phyloP scores from a whole-genome alignment of 2,329 filamentous ascomycete genomes.

The Colletotrichum echinochloae region DNA sequence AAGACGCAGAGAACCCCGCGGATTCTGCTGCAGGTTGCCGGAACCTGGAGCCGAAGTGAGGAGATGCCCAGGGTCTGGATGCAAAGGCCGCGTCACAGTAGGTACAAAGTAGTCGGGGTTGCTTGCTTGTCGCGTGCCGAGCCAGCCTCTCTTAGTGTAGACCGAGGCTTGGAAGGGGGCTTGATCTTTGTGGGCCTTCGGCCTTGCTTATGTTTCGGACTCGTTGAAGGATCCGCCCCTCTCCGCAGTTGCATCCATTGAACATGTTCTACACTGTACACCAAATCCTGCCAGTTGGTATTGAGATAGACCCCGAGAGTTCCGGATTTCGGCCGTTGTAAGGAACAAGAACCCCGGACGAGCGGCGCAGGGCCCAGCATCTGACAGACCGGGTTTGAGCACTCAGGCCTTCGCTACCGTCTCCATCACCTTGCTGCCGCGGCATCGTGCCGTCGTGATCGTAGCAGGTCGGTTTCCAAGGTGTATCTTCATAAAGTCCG shows the following conservation, averaged over 20 bases:
- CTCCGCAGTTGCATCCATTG: conserved; percentile 12
- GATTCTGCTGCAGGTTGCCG: not conserved
- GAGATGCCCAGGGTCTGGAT: not conserved
- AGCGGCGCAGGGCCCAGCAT: not conserved
- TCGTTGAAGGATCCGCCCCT: not conserved
- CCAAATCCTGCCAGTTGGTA: not conserved
- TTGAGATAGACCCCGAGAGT: not conserved
- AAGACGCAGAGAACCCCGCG: conserved; percentile 11
- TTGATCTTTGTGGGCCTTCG: not conserved
- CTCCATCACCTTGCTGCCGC: not conserved
- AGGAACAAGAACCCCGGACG: not conserved
- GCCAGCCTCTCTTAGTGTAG: conserved; percentile 6
- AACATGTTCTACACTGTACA: not conserved
- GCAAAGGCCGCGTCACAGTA: conserved; percentile 18
- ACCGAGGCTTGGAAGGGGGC: not conserved
- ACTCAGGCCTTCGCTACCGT: not conserved
- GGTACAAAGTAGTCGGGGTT: not conserved
- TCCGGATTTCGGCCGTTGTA: not conserved
- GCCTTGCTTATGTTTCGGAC: not conserved
- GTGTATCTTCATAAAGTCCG: conserved; percentile 15
- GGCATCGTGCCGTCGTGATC: conserved; percentile 21
- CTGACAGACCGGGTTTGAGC: conserved; percentile 5
- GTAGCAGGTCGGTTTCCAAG: conserved; percentile 7
- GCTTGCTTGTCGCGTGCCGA: conserved; percentile 5
- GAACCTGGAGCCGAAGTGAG: conserved; percentile 1